Percentiles rank a stretch among this genome's conserved stretches.
These are phyloP conservation scores for Neurospora discreta DNA, from an alignment of 495 filamentous ascomycete genomes.

Conservation along the genomic window DNA sequence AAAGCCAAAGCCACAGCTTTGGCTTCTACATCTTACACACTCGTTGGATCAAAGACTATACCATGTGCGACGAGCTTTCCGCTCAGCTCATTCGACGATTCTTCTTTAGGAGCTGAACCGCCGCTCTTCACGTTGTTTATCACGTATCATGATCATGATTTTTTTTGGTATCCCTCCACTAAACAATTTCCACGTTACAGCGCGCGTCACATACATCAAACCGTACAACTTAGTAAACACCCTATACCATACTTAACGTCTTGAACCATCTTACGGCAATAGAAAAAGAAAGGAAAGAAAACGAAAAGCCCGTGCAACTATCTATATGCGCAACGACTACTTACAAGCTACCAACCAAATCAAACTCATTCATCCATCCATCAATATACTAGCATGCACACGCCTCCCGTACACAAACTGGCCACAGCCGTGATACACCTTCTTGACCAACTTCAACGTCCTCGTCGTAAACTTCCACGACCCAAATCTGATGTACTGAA, in stretches of 20 bases:
- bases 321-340: background rate
- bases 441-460: conserved; percentile 85
- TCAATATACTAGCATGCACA: background rate
- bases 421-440: conserved; percentile 85
- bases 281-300: no score
- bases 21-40: background rate
- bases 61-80: background rate
- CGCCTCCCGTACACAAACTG: conserved; percentile 58
- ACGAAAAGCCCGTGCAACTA: background rate
- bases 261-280: background rate
- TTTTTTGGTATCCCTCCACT: background rate
- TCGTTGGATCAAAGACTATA: no score
- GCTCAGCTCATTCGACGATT: background rate
- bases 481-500: background rate
- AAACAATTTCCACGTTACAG: background rate
- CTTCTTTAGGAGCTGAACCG: background rate
- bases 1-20: background rate
- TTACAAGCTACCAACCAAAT: background rate
- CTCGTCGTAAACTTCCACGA: conserved; percentile 54
- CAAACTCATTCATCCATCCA: background rate
- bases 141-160: background rate
- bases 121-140: background rate
- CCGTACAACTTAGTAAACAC: background rate
- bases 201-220: background rate
- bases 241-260: background rate